Base-by-base conservation (phyloP, 352 stramenopile genomes). In the Globisporangium cylindrosporum region DNA sequence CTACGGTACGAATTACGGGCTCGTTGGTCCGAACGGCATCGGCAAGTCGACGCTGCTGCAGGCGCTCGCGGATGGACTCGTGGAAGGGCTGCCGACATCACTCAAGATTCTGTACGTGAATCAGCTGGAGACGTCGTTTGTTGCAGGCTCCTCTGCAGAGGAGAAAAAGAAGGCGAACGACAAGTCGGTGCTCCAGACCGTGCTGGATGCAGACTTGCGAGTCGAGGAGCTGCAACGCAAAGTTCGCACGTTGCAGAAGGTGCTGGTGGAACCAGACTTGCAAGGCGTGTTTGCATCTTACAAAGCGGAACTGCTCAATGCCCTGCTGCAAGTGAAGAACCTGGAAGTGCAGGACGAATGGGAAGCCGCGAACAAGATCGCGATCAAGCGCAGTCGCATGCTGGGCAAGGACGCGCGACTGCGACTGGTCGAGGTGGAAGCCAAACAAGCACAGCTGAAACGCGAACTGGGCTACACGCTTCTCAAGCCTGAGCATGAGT, bases 1-100 rank as follows among this genome's bases (percentile, higher is more conserved):
- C 38, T 89, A 91, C 51, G 86, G 86, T 12, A 71, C 76, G 41
- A 74, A 81, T 29, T 92, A 98, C 76, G 91, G 92, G 2, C 71
- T 98, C 3, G 89, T 98, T 43, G 94, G 94, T 1, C 89, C 93
- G 51, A 88, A 90, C 67, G 79, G 80, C 3, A 85, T 86, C 51
- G 90, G 90, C 59, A 98, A 98, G 72, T 98, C 93, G 34, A 98
- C 95, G 22, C 75, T 99, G 43, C 74, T 99, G 29, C 94, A 96
- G 64, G 88, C 98, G 18, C 89, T 99, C 70, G 87, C 80, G 12
- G 91, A 97, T 29, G 92, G 96, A 71, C 72, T 98, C 2, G 74
- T 88, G 9, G 80, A 89, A 67, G 75, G 77, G 0, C 66, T 89
- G 10, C 78, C 80, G 36, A 54, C 74, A 32, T 70, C 77, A 57